These are phyloP conservation scores for Glaciozyma antarctica DNA, from an alignment of 768 basidiomycete genomes.

Conservation along the genomic window DNA sequence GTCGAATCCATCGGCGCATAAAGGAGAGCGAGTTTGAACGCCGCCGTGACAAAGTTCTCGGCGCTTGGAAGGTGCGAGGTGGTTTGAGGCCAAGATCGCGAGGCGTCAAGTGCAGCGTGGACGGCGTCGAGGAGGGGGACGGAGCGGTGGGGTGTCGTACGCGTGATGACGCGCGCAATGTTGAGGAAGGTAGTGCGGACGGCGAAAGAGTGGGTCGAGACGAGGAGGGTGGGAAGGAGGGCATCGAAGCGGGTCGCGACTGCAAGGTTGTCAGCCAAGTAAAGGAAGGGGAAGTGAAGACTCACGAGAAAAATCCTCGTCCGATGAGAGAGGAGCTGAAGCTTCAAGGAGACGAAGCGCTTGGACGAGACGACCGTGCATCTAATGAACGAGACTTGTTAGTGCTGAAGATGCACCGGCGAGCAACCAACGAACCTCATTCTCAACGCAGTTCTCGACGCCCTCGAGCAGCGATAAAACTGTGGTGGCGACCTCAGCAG, in stretches of 20 bases:
- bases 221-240: neutral
- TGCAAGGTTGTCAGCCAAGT: neutral
- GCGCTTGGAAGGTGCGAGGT: constrained; percentile 19
- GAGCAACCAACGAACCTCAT: constrained; percentile 16
- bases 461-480: neutral
- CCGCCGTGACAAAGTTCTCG: constrained; percentile 14
- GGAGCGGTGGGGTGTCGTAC: neutral
- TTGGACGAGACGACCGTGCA: constrained; percentile 22
- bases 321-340: neutral
- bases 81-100: neutral
- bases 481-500: neutral
- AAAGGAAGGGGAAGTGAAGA: neutral
- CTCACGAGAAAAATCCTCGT: neutral
- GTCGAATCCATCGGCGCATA: neutral
- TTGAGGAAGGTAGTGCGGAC: constrained; percentile 12
- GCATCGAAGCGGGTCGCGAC: neutral
- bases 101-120: neutral
- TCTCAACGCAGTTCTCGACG: neutral
- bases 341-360: constrained; percentile 12
- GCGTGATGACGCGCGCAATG: constrained; percentile 8
- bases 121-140: neutral
- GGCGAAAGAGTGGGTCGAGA: constrained; percentile 9
- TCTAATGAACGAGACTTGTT: neutral
- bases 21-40: constrained; percentile 6
- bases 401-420: neutral